Evolutionary conservation across 139 green algal species (phyloP).

Genomic region (Tetratostichococcus sp.): DNA sequence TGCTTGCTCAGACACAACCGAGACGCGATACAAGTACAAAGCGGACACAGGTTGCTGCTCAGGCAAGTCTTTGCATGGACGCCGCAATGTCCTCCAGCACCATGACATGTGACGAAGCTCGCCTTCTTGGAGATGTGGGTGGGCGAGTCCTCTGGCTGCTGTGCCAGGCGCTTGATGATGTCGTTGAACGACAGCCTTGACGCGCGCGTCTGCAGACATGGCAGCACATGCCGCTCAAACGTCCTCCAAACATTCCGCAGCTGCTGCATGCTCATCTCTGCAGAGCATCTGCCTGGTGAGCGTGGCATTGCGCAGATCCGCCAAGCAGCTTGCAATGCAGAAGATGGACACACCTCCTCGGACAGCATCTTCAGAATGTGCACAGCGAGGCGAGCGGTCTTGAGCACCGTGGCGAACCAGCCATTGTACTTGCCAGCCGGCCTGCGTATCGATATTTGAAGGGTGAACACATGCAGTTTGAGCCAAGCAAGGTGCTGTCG

Average conservation of each 20-base stretch:
- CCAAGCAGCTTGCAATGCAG: not conserved
- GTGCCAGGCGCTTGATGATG: slow-evolving; percentile 59
- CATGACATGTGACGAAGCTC: too few species aligned
- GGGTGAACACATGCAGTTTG: too few species aligned
- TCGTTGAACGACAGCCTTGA: slow-evolving; percentile 76
- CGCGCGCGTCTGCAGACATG: slow-evolving; percentile 41
- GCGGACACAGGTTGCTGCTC: too few species aligned
- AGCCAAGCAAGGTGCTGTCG: too few species aligned
- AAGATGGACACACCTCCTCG: slow-evolving; percentile 32
- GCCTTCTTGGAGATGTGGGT: slow-evolving; percentile 65
- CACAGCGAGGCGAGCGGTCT: slow-evolving; percentile 66
- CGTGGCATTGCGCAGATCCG: too few species aligned
- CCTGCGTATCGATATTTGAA: slow-evolving; percentile 9
- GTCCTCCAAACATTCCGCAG: too few species aligned
- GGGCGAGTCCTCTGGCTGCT: slow-evolving; percentile 28
- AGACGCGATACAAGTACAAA: too few species aligned
- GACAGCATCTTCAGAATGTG: slow-evolving; percentile 53
- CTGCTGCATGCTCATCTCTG: too few species aligned
- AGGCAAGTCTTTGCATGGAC: too few species aligned
- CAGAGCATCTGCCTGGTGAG: too few species aligned
- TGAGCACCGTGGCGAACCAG: slow-evolving; percentile 79
- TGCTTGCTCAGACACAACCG: not conserved
- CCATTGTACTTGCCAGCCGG: slow-evolving; percentile 62
- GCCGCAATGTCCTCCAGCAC: too few species aligned
- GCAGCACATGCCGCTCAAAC: too few species aligned